Evolutionary conservation across 2,329 filamentous ascomycete genomes (phyloP).

Genomic region (Xylaria sp.): DNA sequence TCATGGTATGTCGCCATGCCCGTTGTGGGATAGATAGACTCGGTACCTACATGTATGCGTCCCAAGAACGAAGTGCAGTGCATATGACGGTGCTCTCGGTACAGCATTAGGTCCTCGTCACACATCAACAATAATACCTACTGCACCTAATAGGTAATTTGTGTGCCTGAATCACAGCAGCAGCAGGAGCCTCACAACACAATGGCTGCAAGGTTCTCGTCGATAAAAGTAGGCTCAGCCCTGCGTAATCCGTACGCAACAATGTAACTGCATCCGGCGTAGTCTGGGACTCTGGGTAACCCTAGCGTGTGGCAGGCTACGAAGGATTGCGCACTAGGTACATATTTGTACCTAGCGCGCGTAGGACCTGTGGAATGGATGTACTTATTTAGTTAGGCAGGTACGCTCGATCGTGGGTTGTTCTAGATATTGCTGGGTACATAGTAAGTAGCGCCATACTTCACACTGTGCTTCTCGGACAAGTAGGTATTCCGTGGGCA

Average conservation of each 20-base stretch:
- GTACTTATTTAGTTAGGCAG: neutral
- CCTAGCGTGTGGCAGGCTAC: neutral
- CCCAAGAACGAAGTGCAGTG: neutral
- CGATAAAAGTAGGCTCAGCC: neutral
- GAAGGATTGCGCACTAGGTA: neutral
- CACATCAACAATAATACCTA: neutral
- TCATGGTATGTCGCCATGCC: no score
- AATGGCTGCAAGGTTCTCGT: neutral
- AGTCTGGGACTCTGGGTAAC: neutral
- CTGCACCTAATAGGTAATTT: neutral
- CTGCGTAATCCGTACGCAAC: neutral
- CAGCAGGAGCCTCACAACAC: neutral
- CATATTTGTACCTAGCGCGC: neutral
- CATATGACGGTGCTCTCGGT: neutral
- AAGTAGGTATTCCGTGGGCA: neutral
- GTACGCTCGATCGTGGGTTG: neutral
- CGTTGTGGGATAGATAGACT: neutral
- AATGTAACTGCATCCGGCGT: neutral
- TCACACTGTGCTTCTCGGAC: neutral
- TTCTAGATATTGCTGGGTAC: neutral
- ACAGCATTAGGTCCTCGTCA: neutral
- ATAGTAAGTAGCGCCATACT: neutral
- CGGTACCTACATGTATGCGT: neutral
- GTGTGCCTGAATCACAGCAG: neutral
- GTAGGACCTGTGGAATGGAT: neutral